Base-by-base conservation (phyloP, 2,329 filamentous ascomycete genomes). In the Ophioceras dolichostomum region DNA sequence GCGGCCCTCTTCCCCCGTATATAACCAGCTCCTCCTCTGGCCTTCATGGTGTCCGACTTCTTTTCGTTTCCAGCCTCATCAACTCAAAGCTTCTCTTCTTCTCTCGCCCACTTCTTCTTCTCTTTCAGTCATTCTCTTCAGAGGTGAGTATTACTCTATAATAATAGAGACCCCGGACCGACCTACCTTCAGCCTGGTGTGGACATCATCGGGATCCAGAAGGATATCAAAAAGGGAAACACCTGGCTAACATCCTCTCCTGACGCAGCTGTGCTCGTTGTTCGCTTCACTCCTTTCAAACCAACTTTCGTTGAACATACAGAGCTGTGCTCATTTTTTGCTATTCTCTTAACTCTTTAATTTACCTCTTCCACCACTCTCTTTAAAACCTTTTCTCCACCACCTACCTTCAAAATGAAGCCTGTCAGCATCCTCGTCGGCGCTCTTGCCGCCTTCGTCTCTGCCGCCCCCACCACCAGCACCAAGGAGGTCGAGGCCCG, bases 401-500 rank as follows among this genome's bases (percentile, higher is more conserved):
- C 45, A 39, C n/a, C n/a, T n/a, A n/a, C n/a, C n/a, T n/a, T 53
- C 61, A 68, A 60, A 46, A 71, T 71, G 67, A 67, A 69, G 62
- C 53, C 58, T 55, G 52, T 60, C 36, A 58, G 57, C 44, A 48
- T 70, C 54, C 41, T 71, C 53, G 49, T 59, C 49, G 54, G 60
- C 51, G 55, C 56, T 40, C 56, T 68, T 38, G 64, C 64, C 45
- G 60, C 64, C 43, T 48, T 68, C 43, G 62, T 54, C 43, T 45
- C 51, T 37, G 65, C 65, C 36, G 62, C 63, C 34, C 65, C 67
- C 31, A 47, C 58, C 10, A 21, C 31, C 31, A n/a, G 17, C 18
- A 13, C 36, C 40, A 46, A 55, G 41, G 53, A 53, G 47, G 38
- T 62, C 38, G 55, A 60, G 42, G 48, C 59, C 30, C 57, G 55